Evolutionary conservation across 2,329 filamentous ascomycete genomes (phyloP), one percentile per base, ranked within the genome.

Genomic region (Ophiostoma angusticollis): DNA sequence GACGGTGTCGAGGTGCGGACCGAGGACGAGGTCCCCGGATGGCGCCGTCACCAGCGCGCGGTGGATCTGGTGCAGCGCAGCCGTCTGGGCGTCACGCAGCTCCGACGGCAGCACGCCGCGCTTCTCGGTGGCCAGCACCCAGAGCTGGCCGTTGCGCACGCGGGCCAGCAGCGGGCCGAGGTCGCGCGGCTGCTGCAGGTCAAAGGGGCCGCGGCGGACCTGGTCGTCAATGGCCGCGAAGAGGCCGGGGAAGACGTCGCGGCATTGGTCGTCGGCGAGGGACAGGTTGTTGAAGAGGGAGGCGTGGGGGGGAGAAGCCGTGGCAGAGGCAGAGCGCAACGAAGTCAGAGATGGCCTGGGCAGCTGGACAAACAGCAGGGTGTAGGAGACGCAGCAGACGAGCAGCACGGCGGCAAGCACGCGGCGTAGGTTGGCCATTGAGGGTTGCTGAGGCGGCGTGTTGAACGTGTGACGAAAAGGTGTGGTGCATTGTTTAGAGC

Each of bases 41-140:
- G 68, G 67, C 8, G 65, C 62, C 9, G 71, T 67, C 17, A 65
- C 47, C 9, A 74, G 52, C 3, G 70, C 68, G 41, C 66, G 62
- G 49, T 73, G 55, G 46, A 76, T 59, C 45, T 70, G 65, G 50
- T 70, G 62, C 1, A 75, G 60, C 7, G 65, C 62, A 12, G 70
- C 65, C 29, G 58, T 59, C 27, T 66, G 63, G 31, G 54, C 54
- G 45, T 56, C 52, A 13, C 60, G 51, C 63, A 67, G 68, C 38
- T 62, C 59, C 12, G 49, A 38, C n/a, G 63, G 63, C 22, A 68
- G 52, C 27, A 32, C 27, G n/a, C 40, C 31, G 6, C 9, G 18
- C 18, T 33, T 28, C 31, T 38, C 40, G n/a, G 31, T 27, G 1
- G 18, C 6, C 25, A 38, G 12, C 5, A 42, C 12, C 4, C n/a